Base-by-base conservation (phyloP, 768 basidiomycete genomes). In the Lepiota brunneoincarnata region DNA sequence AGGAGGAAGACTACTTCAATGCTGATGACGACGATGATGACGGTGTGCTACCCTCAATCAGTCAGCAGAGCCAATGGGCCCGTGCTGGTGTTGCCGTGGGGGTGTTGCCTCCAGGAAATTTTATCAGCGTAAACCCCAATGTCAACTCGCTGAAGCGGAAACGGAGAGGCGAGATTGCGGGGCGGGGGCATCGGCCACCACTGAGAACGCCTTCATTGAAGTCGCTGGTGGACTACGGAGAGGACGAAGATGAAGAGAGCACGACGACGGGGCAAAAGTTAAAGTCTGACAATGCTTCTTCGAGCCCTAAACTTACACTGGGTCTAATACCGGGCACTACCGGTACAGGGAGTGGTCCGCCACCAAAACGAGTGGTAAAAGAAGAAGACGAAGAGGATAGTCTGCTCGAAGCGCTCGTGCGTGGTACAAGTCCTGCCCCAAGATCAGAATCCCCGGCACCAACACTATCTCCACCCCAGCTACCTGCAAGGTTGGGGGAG, bases 1-100 rank as follows among this genome's bases (percentile, higher is more conserved):
- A 91, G 57, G 95, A 98, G 67, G 95, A 98, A 67, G 82, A 87
- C 55, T 98, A 97, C 73, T 98, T 97, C 79, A 93, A 95, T 61
- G 79, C 75, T 24, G 90, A 91, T 37, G 92, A 93, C 58, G 90
- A 93, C 39, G 93, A 93, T 59, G 74, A 60, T 9, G 59, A 78
- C 31, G 75, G 78, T 15, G 61, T 68, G 41, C 60, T 74, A 35
- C 73, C 70, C 49, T 63, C 74, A 6, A 72, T 74, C 50, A 73
- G 69, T 42, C 71, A 71, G 38, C 69, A 71, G 51, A 36, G 44
- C 21, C 69, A 68, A 55, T 75, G 72, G 67, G n/a, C 23, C 5
- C 24, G 17, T 17, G 36, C 52, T 28, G 18, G 24, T 12, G 44
- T 36, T 7, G 15, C 43, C 26, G 24, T 10, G n/a, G 36, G 52